Evolutionary conservation across 1,139 yeast species (phyloP), one percentile per base, ranked within the genome.

Genomic region (Blastobotrys proliferans): DNA sequence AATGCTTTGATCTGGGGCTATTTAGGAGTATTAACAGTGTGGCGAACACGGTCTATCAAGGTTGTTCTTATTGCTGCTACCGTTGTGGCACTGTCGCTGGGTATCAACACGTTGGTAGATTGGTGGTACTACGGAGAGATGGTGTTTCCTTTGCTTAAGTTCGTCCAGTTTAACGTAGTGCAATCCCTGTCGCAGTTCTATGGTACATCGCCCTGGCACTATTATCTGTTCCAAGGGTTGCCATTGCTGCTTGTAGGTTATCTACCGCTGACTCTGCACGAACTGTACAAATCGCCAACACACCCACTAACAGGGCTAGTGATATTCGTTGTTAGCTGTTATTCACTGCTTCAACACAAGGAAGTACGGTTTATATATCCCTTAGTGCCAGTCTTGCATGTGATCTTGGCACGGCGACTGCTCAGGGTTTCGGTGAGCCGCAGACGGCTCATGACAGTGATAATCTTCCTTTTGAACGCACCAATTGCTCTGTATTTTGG

Each of bases 281-380:
- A 81, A 0, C 46, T 71, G 26, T 47, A 51, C 11, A 47, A 50
- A 13, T 54, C 59, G 2, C 35, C 60, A 13, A 50, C 55, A 13
- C 40, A 61, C 8, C 47, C 60, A 0, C 45, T 62, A 10, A 41
- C 67, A 11, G 48, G 59, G 1, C 62, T 73, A 1, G 53, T 72
- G 0, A 35, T 69, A 0, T 41, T 70, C 2, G 79, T 81, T 30
- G 45, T 83, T 1, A 44, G 64, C 0, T 67, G 72, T 0, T 87
- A 83, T 53, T 84, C 96, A 0, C 45, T 68, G 2, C 73, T 92
- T 16, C 68, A 73, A 11, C 99, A 94, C 63, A 94, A 94, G 60
- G 99, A 94, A 58, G 83, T 87, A 54, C 72, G 98, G 38, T 94
- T 94, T 59, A 70, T 92, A n/a, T 85, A 81, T 55, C 95, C 94